Percentiles rank a stretch among this genome's conserved stretches.
phyloP scores from a whole-genome alignment of 176 grass and related monocot species.

The barley (Hordeum vulgare) region MorexV3_pseudomolecules_assembly NC_058520.1:534501846-534502345 shows the following conservation, averaged over 20 bases:
- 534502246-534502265: background rate
- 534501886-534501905: background rate
- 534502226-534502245: background rate
- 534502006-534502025: background rate
- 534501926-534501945: too few species aligned
- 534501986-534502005: background rate
- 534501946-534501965: background rate
- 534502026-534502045: background rate
- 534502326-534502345: background rate
- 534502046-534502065: background rate
- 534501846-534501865: background rate
- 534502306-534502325: background rate
- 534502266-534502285: background rate
- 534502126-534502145: background rate
- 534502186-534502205: background rate
- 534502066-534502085: background rate
- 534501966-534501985: background rate
- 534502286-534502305: background rate
- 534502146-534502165: slow-evolving; percentile 19
- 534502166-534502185: slow-evolving; percentile 10
- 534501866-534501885: background rate
- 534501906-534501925: background rate
- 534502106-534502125: slow-evolving; percentile 8
- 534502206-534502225: background rate
- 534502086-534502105: slow-evolving; percentile 14